A percentile compares a stretch with the other conserved stretches of the same genome.
These are phyloP conservation scores for Rhynchosporium secalis DNA, from an alignment of 2,329 filamentous ascomycete species.

Conservation along the genomic window DNA sequence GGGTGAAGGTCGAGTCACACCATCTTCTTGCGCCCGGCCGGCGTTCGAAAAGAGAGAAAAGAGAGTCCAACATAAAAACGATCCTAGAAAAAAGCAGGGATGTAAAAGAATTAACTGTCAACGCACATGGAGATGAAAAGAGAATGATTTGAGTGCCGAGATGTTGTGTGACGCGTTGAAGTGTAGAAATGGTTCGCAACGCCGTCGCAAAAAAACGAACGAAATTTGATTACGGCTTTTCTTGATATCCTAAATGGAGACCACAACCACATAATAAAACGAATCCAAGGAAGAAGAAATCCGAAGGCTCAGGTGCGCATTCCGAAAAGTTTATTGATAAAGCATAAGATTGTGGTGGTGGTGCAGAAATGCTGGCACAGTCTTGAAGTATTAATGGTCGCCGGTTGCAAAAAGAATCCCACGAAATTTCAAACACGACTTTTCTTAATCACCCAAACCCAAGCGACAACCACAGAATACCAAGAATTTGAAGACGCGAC, in stretches of 20 bases:
- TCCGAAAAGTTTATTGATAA: background rate
- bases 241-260: slow-evolving; percentile 10
- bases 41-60: background rate
- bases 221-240: slow-evolving; percentile 24
- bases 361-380: slow-evolving; percentile 13
- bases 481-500: too few species aligned
- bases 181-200: slow-evolving; percentile 16
- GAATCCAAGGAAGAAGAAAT: slow-evolving; percentile 10
- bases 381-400: slow-evolving; percentile 12
- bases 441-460: too few species aligned
- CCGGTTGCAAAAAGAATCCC: too few species aligned
- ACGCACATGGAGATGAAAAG: background rate
- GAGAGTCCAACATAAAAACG: background rate
- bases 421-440: too few species aligned
- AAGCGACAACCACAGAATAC: too few species aligned
- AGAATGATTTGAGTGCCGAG: background rate
- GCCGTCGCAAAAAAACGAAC: slow-evolving; percentile 26
- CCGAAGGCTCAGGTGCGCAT: slow-evolving; percentile 12
- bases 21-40: slow-evolving; percentile 4
- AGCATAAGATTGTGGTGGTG: slow-evolving; percentile 24
- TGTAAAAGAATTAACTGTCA: background rate
- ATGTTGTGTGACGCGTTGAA: background rate
- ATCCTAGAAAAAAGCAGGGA: background rate
- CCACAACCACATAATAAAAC: slow-evolving; percentile 15
- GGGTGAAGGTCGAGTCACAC: slow-evolving; percentile 9